Evolutionary conservation across 495 filamentous ascomycete genomes (phyloP).

Genomic region (Trichoderma gamsii): DNA sequence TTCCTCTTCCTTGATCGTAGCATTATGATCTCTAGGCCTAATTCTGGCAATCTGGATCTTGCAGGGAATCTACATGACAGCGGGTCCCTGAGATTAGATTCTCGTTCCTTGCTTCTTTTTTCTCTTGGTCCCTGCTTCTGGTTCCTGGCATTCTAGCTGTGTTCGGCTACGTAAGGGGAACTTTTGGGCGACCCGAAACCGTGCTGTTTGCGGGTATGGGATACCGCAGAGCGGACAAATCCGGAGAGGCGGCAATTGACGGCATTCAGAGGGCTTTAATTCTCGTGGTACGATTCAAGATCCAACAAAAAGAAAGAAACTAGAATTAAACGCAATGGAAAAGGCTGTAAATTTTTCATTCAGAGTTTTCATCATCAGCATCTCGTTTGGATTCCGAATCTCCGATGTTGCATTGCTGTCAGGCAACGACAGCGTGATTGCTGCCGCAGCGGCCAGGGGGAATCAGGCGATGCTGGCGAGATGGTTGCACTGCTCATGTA

Average conservation of each 20-base stretch:
- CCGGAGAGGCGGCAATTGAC: constrained; percentile 2
- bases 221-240: neutral
- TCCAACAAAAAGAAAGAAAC: neutral
- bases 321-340: neutral
- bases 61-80: too few relatives aligned
- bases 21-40: too few relatives aligned
- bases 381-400: too few relatives aligned
- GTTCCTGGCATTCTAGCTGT: neutral
- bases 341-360: too few relatives aligned
- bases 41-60: too few relatives aligned
- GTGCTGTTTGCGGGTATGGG: too few relatives aligned
- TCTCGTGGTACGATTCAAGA: neutral
- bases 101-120: neutral
- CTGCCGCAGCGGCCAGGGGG: neutral
- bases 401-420: too few relatives aligned
- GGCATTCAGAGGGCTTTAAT: neutral
- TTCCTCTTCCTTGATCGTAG: neutral
- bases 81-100: too few relatives aligned
- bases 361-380: too few relatives aligned
- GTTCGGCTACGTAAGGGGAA: neutral
- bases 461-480: constrained; percentile 6
- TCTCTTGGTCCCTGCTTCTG: neutral
- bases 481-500: neutral
- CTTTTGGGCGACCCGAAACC: neutral
- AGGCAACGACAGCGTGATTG: neutral